Base-by-base conservation (phyloP, 2,329 filamentous ascomycete species). In the Rhinocladiella mackenziei region DNA sequence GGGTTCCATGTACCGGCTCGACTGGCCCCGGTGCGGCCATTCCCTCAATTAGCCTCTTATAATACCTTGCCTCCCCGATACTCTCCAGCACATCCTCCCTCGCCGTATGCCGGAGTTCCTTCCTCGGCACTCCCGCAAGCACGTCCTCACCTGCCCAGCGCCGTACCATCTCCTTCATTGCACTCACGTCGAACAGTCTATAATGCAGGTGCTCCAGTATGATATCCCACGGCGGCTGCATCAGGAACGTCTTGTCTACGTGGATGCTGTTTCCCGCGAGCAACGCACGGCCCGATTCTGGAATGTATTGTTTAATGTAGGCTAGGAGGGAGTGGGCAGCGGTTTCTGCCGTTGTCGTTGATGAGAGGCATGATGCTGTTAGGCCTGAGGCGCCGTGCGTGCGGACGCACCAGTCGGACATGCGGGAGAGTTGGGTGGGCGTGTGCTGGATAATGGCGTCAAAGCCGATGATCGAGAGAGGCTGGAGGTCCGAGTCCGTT, bases 221-320 rank as follows among this genome's bases (percentile, higher is more conserved):
- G 47, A 74, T 70, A 28, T 73, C 77, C 65, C 91, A 98, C 0
- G 89, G 89, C 44, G 74, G 74, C 51, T 78, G 77, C 4, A 79
- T 73, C 48, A 98, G 72, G 62, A 98, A 98, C 2, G 80, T 79
- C 58, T 81, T 80, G 65, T 98, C 92, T 3, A 85, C 87, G 62
- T 98, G 91, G 18, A 98, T 86, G 45, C 84, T 92, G 67, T 95
- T 98, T 2, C 92, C 92, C 0, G 92, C 89, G 29, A 98, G 73
- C 45, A 97, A 66, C 1, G 80, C 91, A 23, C 67, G 77, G 35
- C 80, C 74, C 6, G 73, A 71, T 48, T 82, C 69, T 0, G 88
- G 86, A 4, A 92, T 76, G 60, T 82, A 75, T 50, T 71, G 74
- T 57, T 82, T 76, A 57, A 98, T 83, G 65, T 97, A 97, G 15